Conservation (phyloP, 139 green algal genomes). For the Haematococcus sp. region DNA sequence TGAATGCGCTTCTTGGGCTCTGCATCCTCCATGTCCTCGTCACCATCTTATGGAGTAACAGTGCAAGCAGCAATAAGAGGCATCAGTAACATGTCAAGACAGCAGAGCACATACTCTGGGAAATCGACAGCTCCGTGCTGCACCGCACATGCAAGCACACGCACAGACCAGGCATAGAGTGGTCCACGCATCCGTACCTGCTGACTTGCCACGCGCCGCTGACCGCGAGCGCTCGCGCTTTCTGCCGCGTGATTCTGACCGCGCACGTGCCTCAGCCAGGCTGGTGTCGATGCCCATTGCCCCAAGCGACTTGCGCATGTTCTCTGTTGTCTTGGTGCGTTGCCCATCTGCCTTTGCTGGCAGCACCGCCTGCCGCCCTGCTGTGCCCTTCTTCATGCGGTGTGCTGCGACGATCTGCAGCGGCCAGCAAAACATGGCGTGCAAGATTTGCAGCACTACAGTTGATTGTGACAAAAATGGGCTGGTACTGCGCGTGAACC, state of each 20-base stretch:
- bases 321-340: conserved; percentile 19
- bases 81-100: not conserved
- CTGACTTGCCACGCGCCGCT: conserved; percentile 11
- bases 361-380: conserved; percentile 72
- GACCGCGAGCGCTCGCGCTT: conserved; percentile 65
- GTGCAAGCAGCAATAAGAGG: not conserved
- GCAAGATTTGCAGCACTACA: too few species aligned
- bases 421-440: not conserved
- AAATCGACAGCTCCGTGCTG: not conserved
- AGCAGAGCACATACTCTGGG: not conserved
- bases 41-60: conserved; percentile 20
- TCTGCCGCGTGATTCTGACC: conserved; percentile 59
- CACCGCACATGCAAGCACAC: too few species aligned
- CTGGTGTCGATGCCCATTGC: conserved; percentile 85
- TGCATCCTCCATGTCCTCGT: conserved; percentile 58
- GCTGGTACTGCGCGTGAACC: too few species aligned
- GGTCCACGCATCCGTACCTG: not conserved
- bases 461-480: too few species aligned
- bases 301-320: conserved; percentile 60
- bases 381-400: conserved; percentile 67
- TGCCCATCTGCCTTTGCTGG: conserved; percentile 48
- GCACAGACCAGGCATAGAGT: too few species aligned
- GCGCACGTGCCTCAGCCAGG: conserved; percentile 64
- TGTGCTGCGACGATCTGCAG: conserved; percentile 63
- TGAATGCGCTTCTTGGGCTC: conserved; percentile 78